Evolutionary conservation across 108 stramenopile species (phyloP), one percentile per base, ranked within the genome.

Genomic region (Skeletonema grethae): DNA sequence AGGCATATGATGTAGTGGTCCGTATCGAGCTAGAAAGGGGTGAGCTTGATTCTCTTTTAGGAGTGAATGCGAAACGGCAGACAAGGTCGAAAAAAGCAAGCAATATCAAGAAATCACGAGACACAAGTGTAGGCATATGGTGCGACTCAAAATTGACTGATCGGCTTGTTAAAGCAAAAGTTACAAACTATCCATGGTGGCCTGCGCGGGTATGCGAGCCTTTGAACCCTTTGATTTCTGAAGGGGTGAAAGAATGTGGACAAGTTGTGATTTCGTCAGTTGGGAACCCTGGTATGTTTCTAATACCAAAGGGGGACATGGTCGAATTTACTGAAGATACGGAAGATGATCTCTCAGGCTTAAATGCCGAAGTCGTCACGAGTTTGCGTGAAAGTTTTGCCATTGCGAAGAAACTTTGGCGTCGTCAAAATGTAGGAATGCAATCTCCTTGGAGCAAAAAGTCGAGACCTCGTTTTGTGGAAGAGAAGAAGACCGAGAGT

Each of bases 181-280:
- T 87, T 2, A 86, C 81, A 15, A 72, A 77, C 16, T 89, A 78
- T 66, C 93, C 93, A 22, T 88, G 89, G 89, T 94, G 93, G 93
- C 93, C 93, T 43, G 90, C 93, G 24, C 79, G 78, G 62, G 81
- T 87, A 63, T 90, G 88, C 48, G 46, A 75, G 34, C 74, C 87
- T 8, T 84, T 86, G 65, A 88, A 92, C 67, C 46, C 63, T 9
- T 55, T 56, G 5, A 31, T 92, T 13, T 75, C 79, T 20, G 34
- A 82, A 57, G 62, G 79, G 16, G 56, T 92, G 41, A 59, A 77
- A 46, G 63, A 45, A 16, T 48, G 81, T 57, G 85, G 78, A 32
- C 79, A 86, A 8, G 39, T 62, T 20, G 58, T 94, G 68, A 86
- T 94, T 63, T 82, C 89, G n/a, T 79, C 89, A 25, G 73, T 92